Evolutionary conservation across 2,329 filamentous ascomycete species (phyloP), one percentile per base, ranked within the genome.

Genomic region (Penicillium occitanis): DNA sequence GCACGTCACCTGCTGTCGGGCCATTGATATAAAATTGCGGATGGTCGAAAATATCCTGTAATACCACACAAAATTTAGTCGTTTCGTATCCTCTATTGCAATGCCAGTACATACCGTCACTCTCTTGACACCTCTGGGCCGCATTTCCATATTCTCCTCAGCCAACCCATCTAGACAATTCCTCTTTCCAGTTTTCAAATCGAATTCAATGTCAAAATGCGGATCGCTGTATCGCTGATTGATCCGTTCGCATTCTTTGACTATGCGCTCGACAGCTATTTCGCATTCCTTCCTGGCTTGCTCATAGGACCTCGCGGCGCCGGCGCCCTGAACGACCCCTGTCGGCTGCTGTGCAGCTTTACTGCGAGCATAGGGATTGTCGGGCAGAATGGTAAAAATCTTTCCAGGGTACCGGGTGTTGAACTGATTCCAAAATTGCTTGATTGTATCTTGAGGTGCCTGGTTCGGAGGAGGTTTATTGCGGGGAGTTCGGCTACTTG

Each of bases 181-280:
- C 58, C 80, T 73, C 14, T 74, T 77, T n/a, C 80, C 78, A 44
- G 81, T 81, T 78, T 91, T 90, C 68, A 93, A 82, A 75, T 93
- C 91, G 44, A 86, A 81, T 73, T 95, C 92, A 61, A 96, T 87
- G 74, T 96, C 90, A 74, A 96, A 96, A 75, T 95, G 88, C n/a
- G 89, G 87, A 73, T 96, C 92, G 17, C 90, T 86, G 74, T 96
- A 97, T 77, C 92, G 94, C 73, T 92, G 90, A 77, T 96, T 96
- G 66, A 92, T 82, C 8, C 91, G 85, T 25, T 87, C 84, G 75
- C 92, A 96, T 72, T 88, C 86, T 66, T 81, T 82, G 35, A 85
- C 82, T 64, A 88, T 88, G 67, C 85, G 84, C 8, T 81, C 78
- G 5, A 88, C 86, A 61, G 86, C 85, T 65, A 85, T 85, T 63